Conservation (phyloP, 495 filamentous ascomycete species). For the Beverwykella pulmonaria region DNA sequence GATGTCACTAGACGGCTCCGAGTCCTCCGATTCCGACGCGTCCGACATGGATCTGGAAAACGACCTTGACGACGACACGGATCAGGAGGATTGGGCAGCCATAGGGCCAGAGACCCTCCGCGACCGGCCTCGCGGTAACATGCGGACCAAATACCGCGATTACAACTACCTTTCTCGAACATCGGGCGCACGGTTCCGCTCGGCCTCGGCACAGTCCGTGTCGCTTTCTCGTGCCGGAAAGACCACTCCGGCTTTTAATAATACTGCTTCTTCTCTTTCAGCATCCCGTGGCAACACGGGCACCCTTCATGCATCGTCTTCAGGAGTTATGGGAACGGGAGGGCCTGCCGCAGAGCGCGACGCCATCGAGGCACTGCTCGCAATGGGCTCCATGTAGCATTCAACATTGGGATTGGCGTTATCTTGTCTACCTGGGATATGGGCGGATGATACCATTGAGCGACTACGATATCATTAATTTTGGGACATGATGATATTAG, state of each 20-base stretch:
- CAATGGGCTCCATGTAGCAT: slow-evolving; percentile 78
- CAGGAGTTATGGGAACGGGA: slow-evolving; percentile 41
- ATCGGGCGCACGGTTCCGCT: slow-evolving; percentile 26
- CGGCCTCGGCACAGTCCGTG: slow-evolving; percentile 27
- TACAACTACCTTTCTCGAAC: slow-evolving; percentile 43
- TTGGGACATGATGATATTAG: slow-evolving; percentile 5
- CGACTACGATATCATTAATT: neutral
- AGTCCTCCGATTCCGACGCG: slow-evolving; percentile 66
- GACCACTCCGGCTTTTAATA: slow-evolving; percentile 24
- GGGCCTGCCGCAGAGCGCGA: slow-evolving; percentile 67
- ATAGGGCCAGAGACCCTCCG: slow-evolving; percentile 85
- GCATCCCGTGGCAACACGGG: slow-evolving; percentile 55
- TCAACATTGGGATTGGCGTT: slow-evolving; percentile 29
- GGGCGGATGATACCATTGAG: slow-evolving; percentile 12
- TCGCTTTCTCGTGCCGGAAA: slow-evolving; percentile 29
- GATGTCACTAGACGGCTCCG: slow-evolving; percentile 87
- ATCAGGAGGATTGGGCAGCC: slow-evolving; percentile 95
- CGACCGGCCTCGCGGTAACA: slow-evolving; percentile 54
- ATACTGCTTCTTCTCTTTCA: slow-evolving; percentile 44
- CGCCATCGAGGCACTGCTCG: slow-evolving; percentile 80
- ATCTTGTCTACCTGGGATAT: slow-evolving; percentile 6
- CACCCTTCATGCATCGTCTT: slow-evolving; percentile 26
- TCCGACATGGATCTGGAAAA: slow-evolving; percentile 66
- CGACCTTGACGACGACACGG: slow-evolving; percentile 77
- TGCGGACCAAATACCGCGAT: slow-evolving; percentile 33